Conservation (phyloP, 2,329 filamentous ascomycete species). For the Aspergillus ruber region DNA sequence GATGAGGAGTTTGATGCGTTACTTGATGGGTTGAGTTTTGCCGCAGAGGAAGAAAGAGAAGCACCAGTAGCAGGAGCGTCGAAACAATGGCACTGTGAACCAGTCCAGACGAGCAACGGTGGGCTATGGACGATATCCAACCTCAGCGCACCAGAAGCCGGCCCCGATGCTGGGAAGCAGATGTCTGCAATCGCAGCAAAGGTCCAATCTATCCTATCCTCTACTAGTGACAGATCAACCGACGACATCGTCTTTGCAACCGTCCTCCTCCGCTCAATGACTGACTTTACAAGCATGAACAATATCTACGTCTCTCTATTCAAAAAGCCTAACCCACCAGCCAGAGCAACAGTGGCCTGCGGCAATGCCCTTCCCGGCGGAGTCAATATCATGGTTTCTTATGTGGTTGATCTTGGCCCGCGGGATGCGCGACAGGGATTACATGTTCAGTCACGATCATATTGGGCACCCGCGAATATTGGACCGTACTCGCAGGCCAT, state of each 20-base stretch:
- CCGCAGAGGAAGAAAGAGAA: neutral
- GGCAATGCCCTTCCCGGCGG: conserved; percentile 58
- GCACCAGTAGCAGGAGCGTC: neutral
- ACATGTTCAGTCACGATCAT: conserved; percentile 87
- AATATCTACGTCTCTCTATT: conserved; percentile 70
- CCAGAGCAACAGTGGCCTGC: conserved; percentile 75
- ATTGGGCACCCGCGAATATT: conserved; percentile 98
- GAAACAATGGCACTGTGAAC: conserved; percentile 8
- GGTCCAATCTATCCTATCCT: conserved; percentile 21
- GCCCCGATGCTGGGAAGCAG: conserved; percentile 34
- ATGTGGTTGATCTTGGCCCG: conserved; percentile 38
- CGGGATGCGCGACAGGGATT: conserved; percentile 47
- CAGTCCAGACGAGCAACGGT: conserved; percentile 15
- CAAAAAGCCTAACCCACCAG: conserved; percentile 69
- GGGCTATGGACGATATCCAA: conserved; percentile 32
- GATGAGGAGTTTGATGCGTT: conserved; percentile 55
- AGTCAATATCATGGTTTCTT: conserved; percentile 56
- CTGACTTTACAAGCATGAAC: conserved; percentile 71
- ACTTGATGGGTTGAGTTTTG: conserved; percentile 19
- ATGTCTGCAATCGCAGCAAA: conserved; percentile 24
- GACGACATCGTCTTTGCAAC: conserved; percentile 44
- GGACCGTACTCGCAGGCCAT: conserved; percentile 94
- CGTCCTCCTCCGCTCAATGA: conserved; percentile 71
- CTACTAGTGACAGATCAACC: conserved; percentile 11
- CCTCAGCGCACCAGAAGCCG: conserved; percentile 33